Conservation (phyloP, 2,329 filamentous ascomycete genomes). For the Ascochyta koolunga region DNA sequence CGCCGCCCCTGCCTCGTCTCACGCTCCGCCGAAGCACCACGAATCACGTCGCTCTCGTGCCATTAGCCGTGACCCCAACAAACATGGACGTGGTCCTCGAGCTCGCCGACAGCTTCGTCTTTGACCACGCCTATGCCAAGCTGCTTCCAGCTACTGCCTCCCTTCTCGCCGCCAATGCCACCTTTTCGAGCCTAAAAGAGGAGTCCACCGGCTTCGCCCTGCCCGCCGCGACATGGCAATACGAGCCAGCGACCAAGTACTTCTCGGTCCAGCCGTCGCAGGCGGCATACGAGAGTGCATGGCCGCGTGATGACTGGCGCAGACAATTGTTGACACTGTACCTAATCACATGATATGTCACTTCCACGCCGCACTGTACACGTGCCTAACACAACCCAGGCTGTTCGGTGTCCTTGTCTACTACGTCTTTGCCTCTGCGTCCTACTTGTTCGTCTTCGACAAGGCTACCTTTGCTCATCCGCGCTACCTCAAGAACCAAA, state of each 20-base stretch:
- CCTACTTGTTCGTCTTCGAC: constrained; percentile 89
- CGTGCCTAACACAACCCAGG: constrained; percentile 59
- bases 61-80: constrained; percentile 16
- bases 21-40: constrained; percentile 12
- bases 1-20: background rate
- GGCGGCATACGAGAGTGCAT: constrained; percentile 79
- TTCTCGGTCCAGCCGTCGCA: constrained; percentile 72
- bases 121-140: constrained; percentile 78
- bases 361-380: background rate
- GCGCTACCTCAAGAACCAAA: constrained; percentile 94
- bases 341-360: constrained; percentile 78
- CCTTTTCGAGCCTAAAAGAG: constrained; percentile 59
- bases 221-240: constrained; percentile 61
- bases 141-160: constrained; percentile 64
- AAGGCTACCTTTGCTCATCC: constrained; percentile 88
- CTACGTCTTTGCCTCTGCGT: constrained; percentile 81
- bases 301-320: constrained; percentile 76
- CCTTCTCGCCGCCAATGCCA: constrained; percentile 60
- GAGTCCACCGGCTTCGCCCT: constrained; percentile 38
- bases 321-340: constrained; percentile 79
- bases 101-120: constrained; percentile 78
- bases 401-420: constrained; percentile 84
- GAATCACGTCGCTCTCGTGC: constrained; percentile 29
- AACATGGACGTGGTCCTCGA: constrained; percentile 92
- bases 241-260: constrained; percentile 74